Percentiles rank a stretch among this genome's conserved stretches.
Evolutionary conservation across 257 asterid genomes (phyloP).

Genomic region (Apocynum venetum): DNA sequence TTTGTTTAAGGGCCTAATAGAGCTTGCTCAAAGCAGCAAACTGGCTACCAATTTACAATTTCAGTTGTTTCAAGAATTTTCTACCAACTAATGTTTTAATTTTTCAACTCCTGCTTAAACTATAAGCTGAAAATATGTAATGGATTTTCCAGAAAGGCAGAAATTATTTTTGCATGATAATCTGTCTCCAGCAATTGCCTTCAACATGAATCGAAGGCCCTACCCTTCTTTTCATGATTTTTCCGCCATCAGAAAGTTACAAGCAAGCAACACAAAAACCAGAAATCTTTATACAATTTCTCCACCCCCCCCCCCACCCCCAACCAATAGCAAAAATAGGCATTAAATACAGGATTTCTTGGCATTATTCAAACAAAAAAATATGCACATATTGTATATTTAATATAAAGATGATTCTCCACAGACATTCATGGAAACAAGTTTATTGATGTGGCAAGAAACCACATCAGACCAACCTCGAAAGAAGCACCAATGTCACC

Average conservation of each 20-base stretch:
- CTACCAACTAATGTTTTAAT: not conserved
- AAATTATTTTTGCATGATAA: not conserved
- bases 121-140: not conserved
- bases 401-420: not conserved
- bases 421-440: not conserved
- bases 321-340: not conserved
- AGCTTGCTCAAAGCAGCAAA: not conserved
- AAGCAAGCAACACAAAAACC: not conserved
- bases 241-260: not conserved
- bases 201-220: too few species aligned
- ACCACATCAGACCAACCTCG: conserved; percentile 39
- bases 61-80: not conserved
- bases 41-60: not conserved
- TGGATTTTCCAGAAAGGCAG: not conserved
- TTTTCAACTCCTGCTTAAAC: not conserved
- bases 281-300: not conserved
- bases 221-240: not conserved
- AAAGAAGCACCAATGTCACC: conserved; percentile 77
- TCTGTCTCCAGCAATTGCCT: not conserved
- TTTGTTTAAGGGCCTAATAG: not conserved
- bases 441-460: not conserved
- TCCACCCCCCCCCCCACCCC: not conserved
- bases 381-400: not conserved
- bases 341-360: not conserved
- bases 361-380: not conserved